phyloP scores from a whole-genome alignment of 2,329 filamentous ascomycete genomes.

The Grosmannia penicillata region DNA sequence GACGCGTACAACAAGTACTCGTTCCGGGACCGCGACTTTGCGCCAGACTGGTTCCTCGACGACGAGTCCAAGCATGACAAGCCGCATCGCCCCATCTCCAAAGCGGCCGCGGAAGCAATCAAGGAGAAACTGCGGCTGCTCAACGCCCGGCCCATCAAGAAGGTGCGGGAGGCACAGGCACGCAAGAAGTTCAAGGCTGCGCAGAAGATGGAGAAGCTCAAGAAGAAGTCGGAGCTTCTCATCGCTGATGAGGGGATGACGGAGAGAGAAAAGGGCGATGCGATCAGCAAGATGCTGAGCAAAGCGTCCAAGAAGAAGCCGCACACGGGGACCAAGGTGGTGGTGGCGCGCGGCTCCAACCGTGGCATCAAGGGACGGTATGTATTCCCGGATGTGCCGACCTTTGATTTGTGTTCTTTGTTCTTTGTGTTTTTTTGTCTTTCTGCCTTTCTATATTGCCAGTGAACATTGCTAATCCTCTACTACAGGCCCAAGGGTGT shows the following conservation, averaged over 20 bases:
- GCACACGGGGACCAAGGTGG: slow-evolving; percentile 67
- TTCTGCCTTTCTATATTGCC: not conserved
- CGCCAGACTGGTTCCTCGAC: slow-evolving; percentile 96
- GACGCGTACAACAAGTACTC: slow-evolving; percentile 88
- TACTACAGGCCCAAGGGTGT: slow-evolving; percentile 61
- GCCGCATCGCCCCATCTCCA: slow-evolving; percentile 75
- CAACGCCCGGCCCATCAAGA: slow-evolving; percentile 96
- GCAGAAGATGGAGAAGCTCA: slow-evolving; percentile 80
- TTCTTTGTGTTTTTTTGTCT: not conserved
- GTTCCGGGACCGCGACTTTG: slow-evolving; percentile 78
- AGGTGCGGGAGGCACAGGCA: slow-evolving; percentile 90
- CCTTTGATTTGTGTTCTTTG: not conserved
- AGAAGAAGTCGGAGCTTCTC: slow-evolving; percentile 89
- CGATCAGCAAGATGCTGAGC: slow-evolving; percentile 67
- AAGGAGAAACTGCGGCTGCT: slow-evolving; percentile 86
- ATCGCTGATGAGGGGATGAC: slow-evolving; percentile 83
- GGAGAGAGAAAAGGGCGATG: slow-evolving; percentile 87
- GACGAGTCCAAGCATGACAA: slow-evolving; percentile 78
- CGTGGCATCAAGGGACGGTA: slow-evolving; percentile 58
- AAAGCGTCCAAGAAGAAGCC: slow-evolving; percentile 79
- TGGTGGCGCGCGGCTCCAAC: slow-evolving; percentile 76
- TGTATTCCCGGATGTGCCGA: not conserved
- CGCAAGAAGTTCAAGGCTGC: slow-evolving; percentile 95
- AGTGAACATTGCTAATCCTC: too few species aligned
- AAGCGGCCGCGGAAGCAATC: slow-evolving; percentile 79